Percentiles rank a stretch among this genome's conserved stretches.
Evolutionary conservation across 176 grass and related monocot species (phyloP).

Genomic region (Hordeum vulgare): DNA sequence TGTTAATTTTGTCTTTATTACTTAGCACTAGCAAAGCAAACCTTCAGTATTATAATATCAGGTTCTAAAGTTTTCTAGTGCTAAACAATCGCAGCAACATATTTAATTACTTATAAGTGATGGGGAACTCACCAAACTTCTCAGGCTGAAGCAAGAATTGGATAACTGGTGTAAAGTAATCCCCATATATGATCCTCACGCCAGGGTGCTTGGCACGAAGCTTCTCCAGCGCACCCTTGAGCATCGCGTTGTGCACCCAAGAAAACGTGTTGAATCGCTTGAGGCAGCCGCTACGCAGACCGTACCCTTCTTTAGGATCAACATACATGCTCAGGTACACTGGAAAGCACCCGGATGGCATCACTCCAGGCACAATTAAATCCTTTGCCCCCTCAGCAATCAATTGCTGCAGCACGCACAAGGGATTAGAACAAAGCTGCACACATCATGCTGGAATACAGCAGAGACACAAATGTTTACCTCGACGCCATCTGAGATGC

Average conservation of each 20-base stretch:
- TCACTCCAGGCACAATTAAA: constrained; percentile 82
- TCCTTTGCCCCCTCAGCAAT: constrained; percentile 77
- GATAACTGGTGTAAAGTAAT: constrained; percentile 79
- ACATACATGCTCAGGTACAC: constrained; percentile 57
- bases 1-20: too few species aligned
- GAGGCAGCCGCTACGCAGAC: constrained; percentile 50
- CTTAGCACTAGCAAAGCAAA: neutral
- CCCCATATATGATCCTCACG: constrained; percentile 65
- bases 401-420: constrained; percentile 41
- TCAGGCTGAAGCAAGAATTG: constrained; percentile 57
- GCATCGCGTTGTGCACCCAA: constrained; percentile 67
- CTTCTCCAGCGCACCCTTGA: constrained; percentile 43
- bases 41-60: neutral
- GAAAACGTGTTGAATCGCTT: constrained; percentile 67
- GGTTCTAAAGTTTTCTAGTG: neutral
- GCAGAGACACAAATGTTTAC: constrained; percentile 17
- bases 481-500: constrained; percentile 55
- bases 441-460: neutral
- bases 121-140: constrained; percentile 61
- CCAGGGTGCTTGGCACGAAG: constrained; percentile 56
- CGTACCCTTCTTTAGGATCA: constrained; percentile 41
- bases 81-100: neutral
- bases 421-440: neutral
- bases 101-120: neutral
- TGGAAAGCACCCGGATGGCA: constrained; percentile 81